Percentiles rank a stretch among this genome's conserved stretches.
These are phyloP conservation scores for Paxillus rubicundulus DNA, from an alignment of 768 basidiomycete species.

Conservation along the genomic window DNA sequence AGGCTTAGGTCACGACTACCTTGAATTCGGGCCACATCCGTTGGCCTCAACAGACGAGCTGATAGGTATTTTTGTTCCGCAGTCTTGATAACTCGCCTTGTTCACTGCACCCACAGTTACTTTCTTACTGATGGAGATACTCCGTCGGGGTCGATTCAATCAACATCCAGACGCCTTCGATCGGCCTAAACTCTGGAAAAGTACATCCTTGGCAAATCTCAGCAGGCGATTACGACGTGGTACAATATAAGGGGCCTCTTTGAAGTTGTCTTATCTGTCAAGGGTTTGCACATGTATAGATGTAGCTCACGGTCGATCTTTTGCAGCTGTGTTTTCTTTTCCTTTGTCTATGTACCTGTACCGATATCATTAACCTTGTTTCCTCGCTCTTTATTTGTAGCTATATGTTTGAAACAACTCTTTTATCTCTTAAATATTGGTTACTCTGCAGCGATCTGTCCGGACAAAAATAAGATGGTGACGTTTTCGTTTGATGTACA, in stretches of 20 bases:
- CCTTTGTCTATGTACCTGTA: not conserved
- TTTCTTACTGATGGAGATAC: conserved; percentile 62
- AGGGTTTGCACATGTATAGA: not conserved
- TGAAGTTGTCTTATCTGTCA: not conserved
- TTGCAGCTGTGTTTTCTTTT: conserved; percentile 2
- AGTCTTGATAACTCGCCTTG: not conserved
- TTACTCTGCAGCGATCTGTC: not conserved
- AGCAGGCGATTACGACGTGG: conserved; percentile 33
- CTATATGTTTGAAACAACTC: not conserved
- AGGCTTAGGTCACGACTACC: conserved; percentile 53
- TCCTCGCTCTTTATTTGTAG: conserved; percentile 4
- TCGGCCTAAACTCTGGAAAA: conserved; percentile 47
- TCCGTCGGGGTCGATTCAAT: conserved; percentile 57
- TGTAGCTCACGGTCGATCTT: not conserved
- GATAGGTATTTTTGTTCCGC: conserved; percentile 35
- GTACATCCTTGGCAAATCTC: conserved; percentile 24
- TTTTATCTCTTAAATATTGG: not conserved
- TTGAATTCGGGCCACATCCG: conserved; percentile 53
- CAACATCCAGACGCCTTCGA: conserved; percentile 48
- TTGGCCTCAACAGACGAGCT: conserved; percentile 51
- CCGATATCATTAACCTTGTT: not conserved
- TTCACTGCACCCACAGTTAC: conserved; percentile 41
- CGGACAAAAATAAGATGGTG: not conserved
- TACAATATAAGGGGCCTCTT: conserved; percentile 21
- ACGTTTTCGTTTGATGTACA: not conserved